Evolutionary conservation across 768 basidiomycete genomes (phyloP), one percentile per base, ranked within the genome.

Genomic region (Panaeolus cyanescens): DNA sequence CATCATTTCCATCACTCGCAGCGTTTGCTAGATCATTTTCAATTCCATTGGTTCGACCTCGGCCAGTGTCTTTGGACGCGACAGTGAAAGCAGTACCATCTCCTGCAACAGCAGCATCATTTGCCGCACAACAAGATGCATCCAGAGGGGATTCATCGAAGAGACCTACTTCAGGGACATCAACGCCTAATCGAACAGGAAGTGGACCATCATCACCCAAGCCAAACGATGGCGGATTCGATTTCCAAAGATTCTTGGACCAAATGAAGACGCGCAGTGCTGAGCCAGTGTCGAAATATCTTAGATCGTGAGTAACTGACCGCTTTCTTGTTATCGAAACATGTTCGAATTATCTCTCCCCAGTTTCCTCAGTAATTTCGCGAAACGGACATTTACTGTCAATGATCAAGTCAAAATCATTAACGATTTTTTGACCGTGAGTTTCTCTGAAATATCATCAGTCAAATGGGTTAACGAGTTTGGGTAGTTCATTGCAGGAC

Each of bases 361-460:
- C 69, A 99, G 96, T 40, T 98, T 99, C 70, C 72, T 99, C 70
- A 92, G 90, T 71, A 96, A 96, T 67, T 98, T 99, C 67, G 79
- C 93, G 22, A 97, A 96, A 75, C 84, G 92, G 62, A 90, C 93
- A 2, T 96, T 96, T 72, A 91, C 93, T 2, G 91, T 96, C 30
- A 86, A 85, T 62, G 97, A 99, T 69, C 96, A 99, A 72, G 87
- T 97, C 61, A 96, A 93, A 76, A 86, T 99, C 59, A 95, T 99
- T 69, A 90, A 92, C 68, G 96, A 99, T 68, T 99, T 99, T 69
- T 78, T 98, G 37, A 83, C 81, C 64, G 95, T 96, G 72, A 74
- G 88, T 71, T 15, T 56, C 33, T 55, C 17, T 32, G 36, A 20
- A 39, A 56, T 37, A 13, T 20, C 36, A n/a, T 57, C 20, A 50